Percentiles rank a stretch among this genome's conserved stretches.
phyloP scores from a whole-genome alignment of 129 eudicot species.

The Escallonia rubra region DNA sequence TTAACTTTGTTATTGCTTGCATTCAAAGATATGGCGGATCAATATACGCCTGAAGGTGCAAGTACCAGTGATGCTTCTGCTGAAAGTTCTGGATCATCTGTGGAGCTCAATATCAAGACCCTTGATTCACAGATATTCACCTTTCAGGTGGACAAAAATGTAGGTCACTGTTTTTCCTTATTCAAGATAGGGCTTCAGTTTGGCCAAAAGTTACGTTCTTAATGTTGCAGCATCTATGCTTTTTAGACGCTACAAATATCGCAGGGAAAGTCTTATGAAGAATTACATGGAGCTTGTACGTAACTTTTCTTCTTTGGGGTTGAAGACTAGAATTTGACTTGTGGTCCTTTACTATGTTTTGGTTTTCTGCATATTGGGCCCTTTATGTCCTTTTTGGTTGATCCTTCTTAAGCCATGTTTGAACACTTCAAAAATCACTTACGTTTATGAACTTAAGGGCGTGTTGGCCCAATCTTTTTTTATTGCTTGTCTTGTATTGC shows the following conservation, averaged over 20 bases:
- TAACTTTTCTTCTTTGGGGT: too few relatives aligned
- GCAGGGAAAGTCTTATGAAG: too few relatives aligned
- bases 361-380: neutral
- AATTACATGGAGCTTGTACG: too few relatives aligned
- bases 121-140: slow-evolving; percentile 69
- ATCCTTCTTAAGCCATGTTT: neutral
- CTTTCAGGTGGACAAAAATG: slow-evolving; percentile 70
- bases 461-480: too few relatives aligned
- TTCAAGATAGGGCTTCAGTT: neutral
- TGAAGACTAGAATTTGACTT: too few relatives aligned
- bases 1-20: neutral
- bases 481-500: too few relatives aligned
- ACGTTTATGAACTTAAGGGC: too few relatives aligned
- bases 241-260: too few relatives aligned
- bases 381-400: neutral
- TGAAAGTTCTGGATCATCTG: slow-evolving; percentile 57
- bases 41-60: slow-evolving; percentile 38
- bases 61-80: slow-evolving; percentile 38
- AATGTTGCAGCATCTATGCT: neutral
- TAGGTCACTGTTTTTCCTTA: slow-evolving; percentile 13
- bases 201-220: neutral
- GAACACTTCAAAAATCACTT: too few relatives aligned
- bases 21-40: slow-evolving; percentile 55
- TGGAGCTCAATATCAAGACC: slow-evolving; percentile 91
- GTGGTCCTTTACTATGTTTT: neutral